Conservation (phyloP, 176 grass and related monocot species). For the Ananas comosus region DNA sequence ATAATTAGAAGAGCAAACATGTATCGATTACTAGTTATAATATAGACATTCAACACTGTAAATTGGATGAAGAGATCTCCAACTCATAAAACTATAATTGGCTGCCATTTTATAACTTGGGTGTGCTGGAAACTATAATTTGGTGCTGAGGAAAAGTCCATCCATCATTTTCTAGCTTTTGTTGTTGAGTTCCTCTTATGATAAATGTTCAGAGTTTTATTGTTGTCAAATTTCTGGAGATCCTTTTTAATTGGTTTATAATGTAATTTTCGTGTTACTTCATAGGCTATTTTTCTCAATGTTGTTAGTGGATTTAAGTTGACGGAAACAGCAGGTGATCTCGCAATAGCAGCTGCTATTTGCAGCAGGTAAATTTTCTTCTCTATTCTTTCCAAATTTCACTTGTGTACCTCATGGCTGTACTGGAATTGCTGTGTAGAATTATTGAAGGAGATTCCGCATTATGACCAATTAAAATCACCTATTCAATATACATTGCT, state of each 20-base stretch:
- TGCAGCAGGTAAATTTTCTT: constrained; percentile 64
- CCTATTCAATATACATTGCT: too few relatives aligned
- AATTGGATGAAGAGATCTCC: too few relatives aligned
- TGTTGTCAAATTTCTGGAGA: neutral
- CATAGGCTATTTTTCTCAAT: constrained; percentile 81
- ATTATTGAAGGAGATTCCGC: neutral
- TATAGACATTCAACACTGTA: too few relatives aligned
- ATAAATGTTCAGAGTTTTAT: neutral
- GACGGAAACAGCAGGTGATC: constrained; percentile 85
- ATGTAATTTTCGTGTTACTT: constrained; percentile 16
- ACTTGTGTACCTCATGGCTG: neutral
- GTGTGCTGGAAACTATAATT: neutral
- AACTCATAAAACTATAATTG: too few relatives aligned
- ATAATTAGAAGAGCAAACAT: too few relatives aligned
- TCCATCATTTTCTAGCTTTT: neutral
- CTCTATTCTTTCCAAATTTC: neutral
- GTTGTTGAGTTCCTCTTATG: neutral
- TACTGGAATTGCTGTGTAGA: neutral
- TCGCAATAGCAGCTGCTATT: constrained; percentile 85
- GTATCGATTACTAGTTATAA: too few relatives aligned
- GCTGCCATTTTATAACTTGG: too few relatives aligned
- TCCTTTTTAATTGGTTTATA: neutral
- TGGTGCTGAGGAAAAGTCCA: neutral
- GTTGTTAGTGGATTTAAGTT: constrained; percentile 80
- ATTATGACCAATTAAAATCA: neutral